Evolutionary conservation across 192 early-diverging fungal species (phyloP).

Genomic region (Coemansia sp.): DNA sequence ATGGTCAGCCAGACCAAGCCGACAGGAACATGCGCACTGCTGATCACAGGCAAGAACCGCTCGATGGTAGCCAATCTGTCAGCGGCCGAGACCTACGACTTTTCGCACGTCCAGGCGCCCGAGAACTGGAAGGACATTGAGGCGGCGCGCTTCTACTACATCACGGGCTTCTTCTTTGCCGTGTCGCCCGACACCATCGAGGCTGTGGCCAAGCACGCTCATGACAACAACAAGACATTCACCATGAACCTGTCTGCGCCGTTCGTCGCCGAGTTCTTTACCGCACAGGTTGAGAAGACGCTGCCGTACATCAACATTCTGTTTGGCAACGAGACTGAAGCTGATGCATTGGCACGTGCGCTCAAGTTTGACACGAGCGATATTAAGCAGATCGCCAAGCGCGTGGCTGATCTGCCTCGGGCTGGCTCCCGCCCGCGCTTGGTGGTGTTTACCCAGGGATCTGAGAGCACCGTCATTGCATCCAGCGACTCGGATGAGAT

Average conservation of each 20-base stretch:
- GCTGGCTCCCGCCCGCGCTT: constrained; percentile 70
- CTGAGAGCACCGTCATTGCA: constrained; percentile 56
- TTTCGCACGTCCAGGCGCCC: constrained; percentile 64
- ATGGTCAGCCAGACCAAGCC: constrained; percentile 70
- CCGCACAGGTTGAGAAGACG: constrained; percentile 70
- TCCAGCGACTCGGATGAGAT: constrained; percentile 62
- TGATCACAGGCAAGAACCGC: constrained; percentile 87
- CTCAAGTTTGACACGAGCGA: constrained; percentile 69
- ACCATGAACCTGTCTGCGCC: constrained; percentile 95
- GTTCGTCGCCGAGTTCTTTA: constrained; percentile 95
- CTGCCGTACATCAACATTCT: constrained; percentile 88
- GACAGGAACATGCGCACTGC: constrained; percentile 94
- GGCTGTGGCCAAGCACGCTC: constrained; percentile 86
- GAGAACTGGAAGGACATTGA: constrained; percentile 88
- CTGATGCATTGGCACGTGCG: constrained; percentile 76
- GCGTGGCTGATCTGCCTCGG: constrained; percentile 83
- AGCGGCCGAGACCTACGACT: constrained; percentile 87
- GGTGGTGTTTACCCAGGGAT: constrained; percentile 89
- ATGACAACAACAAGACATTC: constrained; percentile 80
- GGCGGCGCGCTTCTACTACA: constrained; percentile 86
- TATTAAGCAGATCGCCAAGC: constrained; percentile 77
- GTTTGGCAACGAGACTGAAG: constrained; percentile 97
- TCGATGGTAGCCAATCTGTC: constrained; percentile 92
- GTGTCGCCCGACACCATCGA: constrained; percentile 83
- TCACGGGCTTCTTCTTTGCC: constrained; percentile 93